phyloP scores from a whole-genome alignment of 1,139 yeast species.

The Nakaseomyces kungkrabaensis region DNA sequence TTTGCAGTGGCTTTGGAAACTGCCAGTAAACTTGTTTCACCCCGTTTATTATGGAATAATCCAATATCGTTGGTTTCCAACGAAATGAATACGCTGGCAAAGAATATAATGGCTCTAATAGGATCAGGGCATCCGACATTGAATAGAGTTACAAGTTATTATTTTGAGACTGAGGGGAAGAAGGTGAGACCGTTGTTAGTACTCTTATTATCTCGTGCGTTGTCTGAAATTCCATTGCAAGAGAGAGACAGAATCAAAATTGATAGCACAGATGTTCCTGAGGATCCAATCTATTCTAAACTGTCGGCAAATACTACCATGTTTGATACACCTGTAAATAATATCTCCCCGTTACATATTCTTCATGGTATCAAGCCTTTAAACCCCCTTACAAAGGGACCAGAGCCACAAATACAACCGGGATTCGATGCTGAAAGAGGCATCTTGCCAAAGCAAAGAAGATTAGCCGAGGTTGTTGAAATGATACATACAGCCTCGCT shows the following conservation, averaged over 20 bases:
- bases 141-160: constrained; percentile 82
- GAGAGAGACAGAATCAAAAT: constrained; percentile 56
- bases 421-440: constrained; percentile 50
- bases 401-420: constrained; percentile 49
- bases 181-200: constrained; percentile 90
- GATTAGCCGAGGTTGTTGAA: constrained; percentile 94
- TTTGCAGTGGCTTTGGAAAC: constrained; percentile 59
- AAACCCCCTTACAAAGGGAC: constrained; percentile 77
- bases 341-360: constrained; percentile 70
- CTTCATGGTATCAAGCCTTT: constrained; percentile 87
- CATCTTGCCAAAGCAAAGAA: constrained; percentile 84
- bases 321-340: constrained; percentile 29
- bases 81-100: constrained; percentile 86
- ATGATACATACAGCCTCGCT: constrained; percentile 98
- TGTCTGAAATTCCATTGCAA: constrained; percentile 63
- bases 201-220: constrained; percentile 68
- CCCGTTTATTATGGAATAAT: constrained; percentile 49
- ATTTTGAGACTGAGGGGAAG: constrained; percentile 93
- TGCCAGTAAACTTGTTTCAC: constrained; percentile 75
- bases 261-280: constrained; percentile 54
- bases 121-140: constrained; percentile 93
- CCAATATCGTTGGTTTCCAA: constrained; percentile 89
- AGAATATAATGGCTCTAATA: constrained; percentile 72
- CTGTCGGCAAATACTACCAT: constrained; percentile 12
- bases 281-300: constrained; percentile 43